A percentile compares a stretch with the other conserved stretches of the same genome.
These are phyloP conservation scores for Rubroboletus pulcherrimus DNA, from an alignment of 768 basidiomycete species.

Conservation along the genomic window DNA sequence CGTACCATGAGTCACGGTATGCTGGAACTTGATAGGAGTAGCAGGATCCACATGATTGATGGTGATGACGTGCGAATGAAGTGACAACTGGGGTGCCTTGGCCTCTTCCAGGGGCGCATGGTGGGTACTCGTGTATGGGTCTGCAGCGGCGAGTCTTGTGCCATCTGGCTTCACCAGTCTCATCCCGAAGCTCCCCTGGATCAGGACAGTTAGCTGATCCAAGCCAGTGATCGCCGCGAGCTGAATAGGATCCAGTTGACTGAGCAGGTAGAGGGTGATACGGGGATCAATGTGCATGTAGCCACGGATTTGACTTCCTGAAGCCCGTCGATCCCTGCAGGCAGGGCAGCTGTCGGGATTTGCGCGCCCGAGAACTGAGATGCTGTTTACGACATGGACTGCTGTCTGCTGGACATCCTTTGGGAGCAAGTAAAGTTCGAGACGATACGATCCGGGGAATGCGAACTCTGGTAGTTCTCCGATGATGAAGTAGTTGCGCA, in stretches of 20 bases:
- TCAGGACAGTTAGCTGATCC: neutral
- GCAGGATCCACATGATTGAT: neutral
- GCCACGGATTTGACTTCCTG: slow-evolving; percentile 13
- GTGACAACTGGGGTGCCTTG: slow-evolving; percentile 9
- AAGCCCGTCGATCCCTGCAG: slow-evolving; percentile 9
- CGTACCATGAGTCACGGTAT: neutral
- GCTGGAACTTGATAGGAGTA: neutral
- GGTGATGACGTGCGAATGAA: slow-evolving; percentile 9
- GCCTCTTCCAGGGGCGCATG: neutral
- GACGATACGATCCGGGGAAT: slow-evolving; percentile 17
- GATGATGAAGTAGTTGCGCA: slow-evolving; percentile 9
- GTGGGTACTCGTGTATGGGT: neutral
- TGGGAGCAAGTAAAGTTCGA: slow-evolving; percentile 15
- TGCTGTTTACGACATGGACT: slow-evolving; percentile 10
- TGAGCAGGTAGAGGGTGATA: slow-evolving; percentile 9
- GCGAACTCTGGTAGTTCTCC: slow-evolving; percentile 16
- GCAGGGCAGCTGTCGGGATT: slow-evolving; percentile 5
- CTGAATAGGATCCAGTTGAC: neutral
- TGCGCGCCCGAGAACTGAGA: slow-evolving; percentile 10
- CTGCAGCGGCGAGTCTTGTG: slow-evolving; percentile 5
- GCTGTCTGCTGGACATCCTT: neutral
- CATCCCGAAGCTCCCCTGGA: slow-evolving; percentile 9
- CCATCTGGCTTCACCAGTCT: slow-evolving; percentile 14
- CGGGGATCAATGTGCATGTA: slow-evolving; percentile 14
- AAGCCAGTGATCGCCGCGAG: slow-evolving; percentile 2